Evolutionary conservation across 345 rosid genomes (phyloP), one percentile per base, ranked within the genome.

Genomic region (Heritiera fomes): DNA sequence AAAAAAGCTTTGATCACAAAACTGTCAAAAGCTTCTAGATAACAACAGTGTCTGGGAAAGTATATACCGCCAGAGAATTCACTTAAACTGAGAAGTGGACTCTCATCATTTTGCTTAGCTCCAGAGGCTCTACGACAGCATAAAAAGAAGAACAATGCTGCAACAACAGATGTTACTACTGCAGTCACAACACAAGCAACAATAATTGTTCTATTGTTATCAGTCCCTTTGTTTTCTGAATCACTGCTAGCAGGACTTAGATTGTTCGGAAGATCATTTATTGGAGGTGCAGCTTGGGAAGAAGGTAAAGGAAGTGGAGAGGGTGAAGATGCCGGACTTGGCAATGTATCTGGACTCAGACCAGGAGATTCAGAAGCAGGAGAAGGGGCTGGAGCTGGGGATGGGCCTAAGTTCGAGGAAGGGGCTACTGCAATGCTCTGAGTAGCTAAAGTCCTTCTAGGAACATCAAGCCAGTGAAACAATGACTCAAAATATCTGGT

Each of bases 11-110:
- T 9, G 53, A 76, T 81, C 56, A 84, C 77, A 65, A 71, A n/a
- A 14, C 17, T 55, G 32, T 64, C 1, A 43, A 82, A 41, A 47
- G 71, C 58, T 67, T 41, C 13, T 64, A 64, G 59, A 47, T 43
- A 69, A 68, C 49, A 76, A 65, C 2, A 45, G 40, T 23, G 28
- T n/a, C 43, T 4, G 3, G 47, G 28, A 65, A 47, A 77, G 71
- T 34, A 77, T 18, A 47, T 91, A 94, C 98, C 93, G 68, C 77
- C 60, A 78, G 98, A 89, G 84, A 84, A 85, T 53, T 93, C 94
- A 32, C 86, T 90, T 79, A 94, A 84, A 87, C 94, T 87, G 82
- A 97, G 94, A 80, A 97, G 98, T 73, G 97, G 98, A 38, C 89
- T 88, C 72, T 94, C 98, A 77, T 97, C 99, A 80, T 90, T 90